Conservation (phyloP, 495 filamentous ascomycete genomes). For the Corynascus novoguineensis region DNA sequence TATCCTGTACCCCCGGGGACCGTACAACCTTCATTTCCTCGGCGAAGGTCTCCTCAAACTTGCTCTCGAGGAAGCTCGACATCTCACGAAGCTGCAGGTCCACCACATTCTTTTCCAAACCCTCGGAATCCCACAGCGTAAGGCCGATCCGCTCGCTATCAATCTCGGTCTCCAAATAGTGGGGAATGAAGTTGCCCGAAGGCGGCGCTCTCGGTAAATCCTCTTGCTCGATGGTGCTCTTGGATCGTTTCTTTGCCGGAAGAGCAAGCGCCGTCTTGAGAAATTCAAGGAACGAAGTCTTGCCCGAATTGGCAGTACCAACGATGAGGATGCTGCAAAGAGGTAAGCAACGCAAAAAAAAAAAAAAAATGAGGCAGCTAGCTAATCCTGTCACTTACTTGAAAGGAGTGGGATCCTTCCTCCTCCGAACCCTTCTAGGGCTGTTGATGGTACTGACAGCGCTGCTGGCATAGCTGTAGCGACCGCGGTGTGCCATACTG, state of each 20-base stretch:
- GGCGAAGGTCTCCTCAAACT: conserved; percentile 95
- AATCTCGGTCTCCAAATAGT: conserved; percentile 92
- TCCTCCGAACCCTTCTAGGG: conserved; percentile 82
- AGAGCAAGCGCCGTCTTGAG: conserved; percentile 76
- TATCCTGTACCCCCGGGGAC: conserved; percentile 87
- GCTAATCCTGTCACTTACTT: conserved; percentile 65
- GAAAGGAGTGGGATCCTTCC: conserved; percentile 96
- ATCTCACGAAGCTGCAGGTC: conserved; percentile 91
- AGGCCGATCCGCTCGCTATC: conserved; percentile 87
- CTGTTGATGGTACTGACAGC: conserved; percentile 89
- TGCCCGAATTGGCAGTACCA: conserved; percentile 82
- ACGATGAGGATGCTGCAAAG: conserved; percentile 76
- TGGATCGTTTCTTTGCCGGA: conserved; percentile 66
- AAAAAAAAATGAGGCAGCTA: background rate
- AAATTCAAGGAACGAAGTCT: conserved; percentile 96
- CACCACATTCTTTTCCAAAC: conserved; percentile 86
- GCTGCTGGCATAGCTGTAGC: conserved; percentile 95
- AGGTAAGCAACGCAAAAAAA: conserved; percentile 3
- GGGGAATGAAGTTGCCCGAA: conserved; percentile 65
- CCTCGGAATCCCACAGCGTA: conserved; percentile 93
- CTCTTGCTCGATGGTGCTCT: conserved; percentile 46
- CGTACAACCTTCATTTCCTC: conserved; percentile 98
- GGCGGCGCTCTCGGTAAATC: conserved; percentile 45
- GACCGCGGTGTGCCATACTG: conserved; percentile 96
- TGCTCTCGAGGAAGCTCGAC: conserved; percentile 87